phyloP scores from a whole-genome alignment of 1,139 yeast species.

The Scheffersomyces insectosa region DNA sequence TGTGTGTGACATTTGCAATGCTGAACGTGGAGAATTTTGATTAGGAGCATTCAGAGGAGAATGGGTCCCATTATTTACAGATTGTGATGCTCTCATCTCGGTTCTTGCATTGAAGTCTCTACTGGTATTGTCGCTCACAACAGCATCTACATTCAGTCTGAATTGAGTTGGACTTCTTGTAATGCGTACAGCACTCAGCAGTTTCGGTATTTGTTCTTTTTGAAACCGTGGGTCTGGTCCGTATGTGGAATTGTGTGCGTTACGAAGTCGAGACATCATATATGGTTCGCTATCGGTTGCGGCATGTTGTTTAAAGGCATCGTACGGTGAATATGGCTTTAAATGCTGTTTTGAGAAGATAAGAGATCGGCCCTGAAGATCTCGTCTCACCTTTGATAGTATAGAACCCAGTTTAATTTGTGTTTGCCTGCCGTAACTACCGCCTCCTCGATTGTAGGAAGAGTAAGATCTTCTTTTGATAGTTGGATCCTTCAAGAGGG shows the following conservation, averaged over 20 bases:
- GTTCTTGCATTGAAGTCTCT: not conserved
- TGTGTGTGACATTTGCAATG: too few relatives aligned
- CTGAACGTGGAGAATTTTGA: too few relatives aligned
- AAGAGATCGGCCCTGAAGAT: conserved; percentile 31
- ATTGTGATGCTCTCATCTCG: too few relatives aligned
- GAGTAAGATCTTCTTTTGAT: conserved; percentile 23
- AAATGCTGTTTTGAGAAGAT: conserved; percentile 28
- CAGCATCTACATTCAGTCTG: not conserved
- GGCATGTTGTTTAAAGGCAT: conserved; percentile 16
- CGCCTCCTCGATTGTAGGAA: conserved; percentile 4
- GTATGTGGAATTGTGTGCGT: conserved; percentile 3
- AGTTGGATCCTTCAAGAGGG: conserved; percentile 41
- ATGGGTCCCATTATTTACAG: too few relatives aligned
- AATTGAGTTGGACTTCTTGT: not conserved
- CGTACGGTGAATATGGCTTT: conserved; percentile 25
- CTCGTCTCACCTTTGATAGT: conserved; percentile 36
- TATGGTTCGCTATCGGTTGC: not conserved
- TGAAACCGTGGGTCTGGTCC: not conserved
- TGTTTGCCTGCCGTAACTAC: conserved; percentile 5
- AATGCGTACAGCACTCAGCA: not conserved
- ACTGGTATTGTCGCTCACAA: too few relatives aligned
- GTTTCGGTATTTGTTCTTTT: conserved; percentile 3
- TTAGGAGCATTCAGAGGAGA: too few relatives aligned
- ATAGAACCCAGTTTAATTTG: conserved; percentile 28
- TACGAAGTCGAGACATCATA: conserved; percentile 2